These are phyloP conservation scores for Raffaelea ambrosiae DNA, from an alignment of 2,329 filamentous ascomycete genomes.

Conservation along the genomic window DNA sequence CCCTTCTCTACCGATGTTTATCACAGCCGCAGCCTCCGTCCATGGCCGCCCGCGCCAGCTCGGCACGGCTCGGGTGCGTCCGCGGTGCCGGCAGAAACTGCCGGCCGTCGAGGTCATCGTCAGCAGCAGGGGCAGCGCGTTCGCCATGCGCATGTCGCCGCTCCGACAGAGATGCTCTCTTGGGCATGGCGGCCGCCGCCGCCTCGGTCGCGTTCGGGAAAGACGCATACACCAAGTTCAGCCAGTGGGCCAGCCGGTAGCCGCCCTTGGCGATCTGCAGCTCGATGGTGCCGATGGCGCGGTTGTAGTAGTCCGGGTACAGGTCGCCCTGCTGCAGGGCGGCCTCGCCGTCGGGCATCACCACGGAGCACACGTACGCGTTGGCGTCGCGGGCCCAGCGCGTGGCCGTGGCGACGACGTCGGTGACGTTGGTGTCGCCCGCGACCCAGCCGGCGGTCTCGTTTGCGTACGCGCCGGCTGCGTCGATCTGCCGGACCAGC, in stretches of 20 bases:
- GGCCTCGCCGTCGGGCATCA: constrained; percentile 27
- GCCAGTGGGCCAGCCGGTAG: constrained; percentile 17
- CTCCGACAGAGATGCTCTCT: too few species aligned
- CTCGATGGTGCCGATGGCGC: constrained; percentile 28
- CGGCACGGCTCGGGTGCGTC: too few species aligned
- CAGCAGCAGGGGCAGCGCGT: too few species aligned
- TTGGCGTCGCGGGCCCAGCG: constrained; percentile 34
- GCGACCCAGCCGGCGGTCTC: constrained; percentile 25
- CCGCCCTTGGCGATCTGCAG: constrained; percentile 37
- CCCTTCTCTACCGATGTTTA: too few species aligned
- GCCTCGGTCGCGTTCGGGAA: too few species aligned
- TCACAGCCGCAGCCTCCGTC: too few species aligned
- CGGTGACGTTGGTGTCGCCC: constrained; percentile 23
- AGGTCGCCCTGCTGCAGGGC: constrained; percentile 31
- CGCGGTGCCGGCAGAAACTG: too few species aligned
- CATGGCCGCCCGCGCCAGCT: too few species aligned
- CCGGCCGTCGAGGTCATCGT: too few species aligned
- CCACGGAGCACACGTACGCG: constrained; percentile 32
- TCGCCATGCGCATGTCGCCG: too few species aligned
- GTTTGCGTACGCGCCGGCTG: constrained; percentile 25
- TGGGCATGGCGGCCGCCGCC: too few species aligned
- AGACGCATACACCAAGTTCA: constrained; percentile 4
- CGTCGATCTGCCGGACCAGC: constrained; percentile 28
- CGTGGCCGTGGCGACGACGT: constrained; percentile 23
- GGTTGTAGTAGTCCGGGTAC: constrained; percentile 29